Percentiles rank a stretch among this genome's conserved stretches.
Evolutionary conservation across 805 yeast genomes (phyloP).

Genomic region (Cyberlindnera mississippiensis): DNA sequence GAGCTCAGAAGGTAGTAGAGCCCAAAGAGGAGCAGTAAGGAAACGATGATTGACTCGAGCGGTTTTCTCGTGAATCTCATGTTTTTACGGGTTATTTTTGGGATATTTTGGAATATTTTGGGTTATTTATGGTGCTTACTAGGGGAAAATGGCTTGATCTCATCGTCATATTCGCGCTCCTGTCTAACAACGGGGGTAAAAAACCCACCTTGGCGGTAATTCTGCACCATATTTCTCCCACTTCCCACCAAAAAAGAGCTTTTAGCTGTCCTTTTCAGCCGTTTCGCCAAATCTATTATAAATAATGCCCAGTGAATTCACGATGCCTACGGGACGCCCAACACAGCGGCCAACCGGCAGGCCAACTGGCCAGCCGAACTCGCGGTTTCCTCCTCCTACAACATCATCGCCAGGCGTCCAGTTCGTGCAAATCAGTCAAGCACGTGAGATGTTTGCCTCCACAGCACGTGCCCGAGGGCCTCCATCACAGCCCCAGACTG

Average conservation of each 20-base stretch:
- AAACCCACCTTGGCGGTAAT: no score
- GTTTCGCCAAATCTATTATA: no score
- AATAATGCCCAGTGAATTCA: conserved; percentile 7
- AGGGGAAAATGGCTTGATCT: no score
- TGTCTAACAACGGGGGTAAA: no score
- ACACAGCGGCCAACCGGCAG: conserved; percentile 11
- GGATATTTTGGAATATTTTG: no score
- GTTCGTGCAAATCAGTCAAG: conserved; percentile 53
- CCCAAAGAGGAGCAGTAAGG: conserved; percentile 12
- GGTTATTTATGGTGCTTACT: no score
- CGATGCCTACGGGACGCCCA: conserved; percentile 12
- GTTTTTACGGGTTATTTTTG: no score
- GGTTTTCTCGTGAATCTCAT: conserved; percentile 16
- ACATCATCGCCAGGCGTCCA: conserved; percentile 37
- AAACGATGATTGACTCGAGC: conserved; percentile 3
- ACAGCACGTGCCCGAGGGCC: conserved; percentile 35
- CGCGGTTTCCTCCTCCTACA: background rate
- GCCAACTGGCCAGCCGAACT: background rate
- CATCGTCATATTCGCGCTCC: no score
- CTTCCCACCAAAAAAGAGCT: background rate
- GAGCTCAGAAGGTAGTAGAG: conserved; percentile 19
- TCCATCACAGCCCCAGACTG: background rate
- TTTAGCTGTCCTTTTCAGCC: no score
- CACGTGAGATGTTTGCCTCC: conserved; percentile 55
- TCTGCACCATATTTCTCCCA: no score